Base-by-base conservation (phyloP, 805 yeast species). In the Pichia californica region DNA sequence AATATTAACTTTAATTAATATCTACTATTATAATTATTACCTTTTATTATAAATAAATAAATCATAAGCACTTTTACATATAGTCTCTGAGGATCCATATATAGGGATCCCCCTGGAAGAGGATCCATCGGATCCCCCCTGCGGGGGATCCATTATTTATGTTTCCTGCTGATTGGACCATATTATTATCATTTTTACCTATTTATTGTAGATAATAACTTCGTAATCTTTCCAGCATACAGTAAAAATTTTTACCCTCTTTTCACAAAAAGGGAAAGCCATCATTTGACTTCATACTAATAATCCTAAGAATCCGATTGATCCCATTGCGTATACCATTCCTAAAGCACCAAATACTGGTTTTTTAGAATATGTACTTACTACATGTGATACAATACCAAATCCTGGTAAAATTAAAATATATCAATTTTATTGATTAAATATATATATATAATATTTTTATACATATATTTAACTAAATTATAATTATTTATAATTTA, bases 321-420 rank as follows among this genome's bases (percentile, higher is more conserved):
- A 45, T 29, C 47, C 47, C 47, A 44, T 44, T 16, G 44, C 47
- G 29, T 44, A 44, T 10, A 44, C 41, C 47, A 44, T 40, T 26
- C 47, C 47, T 36, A 43, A 34, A 18, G 23, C 25, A 6, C 36
- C 36, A 32, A 32, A 32, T 32, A 42, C 34, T 16, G 45, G 45
- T 42, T 42, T 42, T 42, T 42, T 42, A 42, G 40, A 26, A 32
- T 42, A 37, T 13, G 45, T 37, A 37, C 41, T 37, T 27, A 41
- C 27, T 25, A 40, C 35, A 40, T 40, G 43, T 5, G 43, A 40
- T 34, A 40, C 38, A 21, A 41, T 19, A 29, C 35, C 38, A 39
- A 34, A 34, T 34, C 37, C 37, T 34, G 37, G 37, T 34, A 34
- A 19, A n/a, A 34, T 34, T 34, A 34, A 34, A 13, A 34, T 34